Conservation (phyloP, 192 early-diverging fungal species). For the Gaertneriomyces sp. region DNA sequence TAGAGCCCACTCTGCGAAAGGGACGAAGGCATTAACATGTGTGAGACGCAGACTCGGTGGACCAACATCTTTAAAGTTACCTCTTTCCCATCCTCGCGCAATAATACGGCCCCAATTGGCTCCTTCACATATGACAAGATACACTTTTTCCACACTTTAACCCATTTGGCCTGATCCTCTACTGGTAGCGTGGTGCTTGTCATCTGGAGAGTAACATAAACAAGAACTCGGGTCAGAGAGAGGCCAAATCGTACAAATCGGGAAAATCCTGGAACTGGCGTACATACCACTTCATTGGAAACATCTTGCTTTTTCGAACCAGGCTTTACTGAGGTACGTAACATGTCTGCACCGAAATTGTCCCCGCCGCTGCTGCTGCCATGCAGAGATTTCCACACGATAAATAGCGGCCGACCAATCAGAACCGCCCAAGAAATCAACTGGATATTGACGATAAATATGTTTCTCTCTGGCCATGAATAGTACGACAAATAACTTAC, state of each 20-base stretch:
- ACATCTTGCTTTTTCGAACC: background rate
- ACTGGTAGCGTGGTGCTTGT: background rate
- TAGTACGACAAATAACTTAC: no score
- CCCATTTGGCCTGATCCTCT: background rate
- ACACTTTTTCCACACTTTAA: background rate
- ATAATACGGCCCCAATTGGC: background rate
- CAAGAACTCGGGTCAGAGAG: background rate
- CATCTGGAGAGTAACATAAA: background rate
- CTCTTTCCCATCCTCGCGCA: constrained; percentile 2
- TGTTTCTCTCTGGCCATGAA: no score
- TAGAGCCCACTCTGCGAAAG: background rate
- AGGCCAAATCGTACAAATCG: background rate
- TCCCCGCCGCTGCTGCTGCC: background rate
- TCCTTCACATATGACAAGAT: background rate
- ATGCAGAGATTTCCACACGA: background rate
- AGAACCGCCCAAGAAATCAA: background rate
- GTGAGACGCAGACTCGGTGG: no score
- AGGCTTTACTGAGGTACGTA: background rate
- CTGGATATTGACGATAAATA: no score
- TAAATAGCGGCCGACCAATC: constrained; percentile 1
- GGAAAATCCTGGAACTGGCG: background rate
- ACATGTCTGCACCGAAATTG: background rate
- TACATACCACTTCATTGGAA: background rate
- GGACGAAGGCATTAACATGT: no score
- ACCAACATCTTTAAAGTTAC: no score